Evolutionary conservation across 306 rosid genomes (phyloP).

Genomic region (Chamaecrista fasciculata): DNA sequence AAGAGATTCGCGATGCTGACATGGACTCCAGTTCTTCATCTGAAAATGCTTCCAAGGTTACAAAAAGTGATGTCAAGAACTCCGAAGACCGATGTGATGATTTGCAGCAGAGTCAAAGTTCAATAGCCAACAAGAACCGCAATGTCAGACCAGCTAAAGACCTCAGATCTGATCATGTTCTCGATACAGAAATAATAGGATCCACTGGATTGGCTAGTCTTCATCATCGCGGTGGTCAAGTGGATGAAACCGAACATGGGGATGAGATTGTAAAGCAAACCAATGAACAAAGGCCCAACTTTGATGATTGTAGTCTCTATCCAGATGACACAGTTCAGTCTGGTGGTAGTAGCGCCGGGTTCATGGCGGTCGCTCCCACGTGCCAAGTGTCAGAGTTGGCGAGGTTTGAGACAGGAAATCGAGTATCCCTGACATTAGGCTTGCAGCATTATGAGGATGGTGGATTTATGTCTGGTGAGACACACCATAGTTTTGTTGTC

Average conservation of each 20-base stretch:
- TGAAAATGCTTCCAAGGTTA: constrained; percentile 52
- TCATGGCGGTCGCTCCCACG: constrained; percentile 46
- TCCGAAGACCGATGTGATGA: constrained; percentile 51
- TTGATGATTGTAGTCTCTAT: constrained; percentile 44
- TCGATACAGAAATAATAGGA: constrained; percentile 44
- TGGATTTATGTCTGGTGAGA: constrained; percentile 42
- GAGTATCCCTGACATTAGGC: constrained; percentile 73
- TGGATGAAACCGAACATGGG: constrained; percentile 30
- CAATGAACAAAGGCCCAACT: constrained; percentile 46
- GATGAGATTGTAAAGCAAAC: constrained; percentile 30
- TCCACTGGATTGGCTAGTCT: constrained; percentile 37
- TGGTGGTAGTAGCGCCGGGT: constrained; percentile 43
- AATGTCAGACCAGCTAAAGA: constrained; percentile 49
- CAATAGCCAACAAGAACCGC: constrained; percentile 47
- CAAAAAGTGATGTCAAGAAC: constrained; percentile 46
- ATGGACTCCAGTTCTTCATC: constrained; percentile 67
- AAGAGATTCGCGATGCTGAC: constrained; percentile 61
- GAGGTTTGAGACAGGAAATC: constrained; percentile 49
- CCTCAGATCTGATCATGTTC: constrained; percentile 43
- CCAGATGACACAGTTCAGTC: constrained; percentile 45
- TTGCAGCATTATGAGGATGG: constrained; percentile 76
- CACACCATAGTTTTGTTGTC: constrained; percentile 47
- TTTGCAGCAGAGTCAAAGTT: constrained; percentile 51
- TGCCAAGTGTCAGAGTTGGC: constrained; percentile 64
- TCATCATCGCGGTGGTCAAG: constrained; percentile 28